Evolutionary conservation across 2,329 filamentous ascomycete species (phyloP), one percentile per base, ranked within the genome.

Genomic region (Geosmithia morbida): DNA sequence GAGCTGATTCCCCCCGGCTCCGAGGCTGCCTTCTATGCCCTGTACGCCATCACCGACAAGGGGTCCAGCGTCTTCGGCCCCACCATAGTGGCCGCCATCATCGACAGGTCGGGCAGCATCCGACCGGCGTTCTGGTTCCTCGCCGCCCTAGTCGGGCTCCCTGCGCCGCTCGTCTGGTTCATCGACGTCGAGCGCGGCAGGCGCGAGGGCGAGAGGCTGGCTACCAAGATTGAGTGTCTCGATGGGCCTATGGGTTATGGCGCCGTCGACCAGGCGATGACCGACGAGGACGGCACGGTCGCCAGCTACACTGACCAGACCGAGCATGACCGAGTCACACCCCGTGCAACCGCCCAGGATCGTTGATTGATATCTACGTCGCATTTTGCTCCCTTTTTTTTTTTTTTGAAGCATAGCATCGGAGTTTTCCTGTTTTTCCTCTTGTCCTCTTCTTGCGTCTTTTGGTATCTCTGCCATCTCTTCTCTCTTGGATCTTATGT

Each of bases 41-140:
- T 98, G 2, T 98, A 97, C 60, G 92, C 92, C 37, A 96, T 97
- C 52, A 97, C 92, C 2, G 92, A 98, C 62, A 98, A 98, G 64
- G 89, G 90, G 1, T 92, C 85, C 19, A 94, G 86, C 59, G 73
- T 97, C 2, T 96, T 98, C 62, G 92, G 92, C 0, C 92, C 92
- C 0, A 85, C 87, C 0, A 90, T 98, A 59, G 92, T 98, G 0
- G 92, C 89, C 1, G 79, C 81, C 13, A 95, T 98, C 53, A 95
- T 92, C 13, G 89, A 97, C 63, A 77, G 70, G 46, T 83, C 83
- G 26, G 85, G 85, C 5, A 81, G 85, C 54, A 90, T 92, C 49
- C 74, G 86, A 45, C 85, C 85, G 7, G 89, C 90, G 1, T 98
- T 98, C 63, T 88, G 85, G 73, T 98, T 98, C 60, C 69, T 98